A percentile compares a stretch with the other conserved stretches of the same genome.
phyloP scores from a whole-genome alignment of 2,329 filamentous ascomycete species.

The Alternaria consortialis region DNA sequence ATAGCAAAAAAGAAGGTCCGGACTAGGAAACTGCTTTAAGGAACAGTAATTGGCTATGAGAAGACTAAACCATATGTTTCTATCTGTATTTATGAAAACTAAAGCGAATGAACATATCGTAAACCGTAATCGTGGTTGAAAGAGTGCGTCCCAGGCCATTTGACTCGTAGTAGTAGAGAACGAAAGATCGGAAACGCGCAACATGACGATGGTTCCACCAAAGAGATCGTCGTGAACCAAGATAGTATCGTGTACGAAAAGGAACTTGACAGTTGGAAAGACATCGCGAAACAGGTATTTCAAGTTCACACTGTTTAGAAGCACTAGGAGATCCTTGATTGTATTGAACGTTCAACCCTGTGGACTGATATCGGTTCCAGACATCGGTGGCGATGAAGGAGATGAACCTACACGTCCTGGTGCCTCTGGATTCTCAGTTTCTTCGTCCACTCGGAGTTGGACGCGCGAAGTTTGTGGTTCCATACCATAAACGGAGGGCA shows the following conservation, averaged over 20 bases:
- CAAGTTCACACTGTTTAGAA: not conserved
- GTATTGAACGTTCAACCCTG: not conserved
- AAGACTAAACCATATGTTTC: not conserved
- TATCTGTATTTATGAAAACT: not conserved
- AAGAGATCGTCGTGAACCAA: not conserved
- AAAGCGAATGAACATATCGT: not conserved
- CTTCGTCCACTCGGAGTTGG: conserved; percentile 2
- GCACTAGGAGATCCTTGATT: too few relatives aligned
- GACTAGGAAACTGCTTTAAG: not conserved
- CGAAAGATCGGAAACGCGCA: not conserved
- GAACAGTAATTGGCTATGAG: not conserved
- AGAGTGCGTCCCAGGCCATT: not conserved
- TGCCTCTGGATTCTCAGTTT: not conserved
- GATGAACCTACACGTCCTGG: not conserved
- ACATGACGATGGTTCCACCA: not conserved
- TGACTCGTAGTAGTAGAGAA: not conserved
- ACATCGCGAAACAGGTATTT: not conserved
- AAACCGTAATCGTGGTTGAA: not conserved
- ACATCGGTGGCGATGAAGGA: not conserved
- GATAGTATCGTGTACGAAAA: not conserved
- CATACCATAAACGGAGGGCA: conserved; percentile 4
- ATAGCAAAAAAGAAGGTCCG: not conserved
- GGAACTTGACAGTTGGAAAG: not conserved
- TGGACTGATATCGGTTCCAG: not conserved
- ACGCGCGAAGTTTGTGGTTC: conserved; percentile 3